These are phyloP conservation scores for Euphorbia tirucalli DNA, from an alignment of 345 rosid genomes.

Conservation along the genomic window DNA sequence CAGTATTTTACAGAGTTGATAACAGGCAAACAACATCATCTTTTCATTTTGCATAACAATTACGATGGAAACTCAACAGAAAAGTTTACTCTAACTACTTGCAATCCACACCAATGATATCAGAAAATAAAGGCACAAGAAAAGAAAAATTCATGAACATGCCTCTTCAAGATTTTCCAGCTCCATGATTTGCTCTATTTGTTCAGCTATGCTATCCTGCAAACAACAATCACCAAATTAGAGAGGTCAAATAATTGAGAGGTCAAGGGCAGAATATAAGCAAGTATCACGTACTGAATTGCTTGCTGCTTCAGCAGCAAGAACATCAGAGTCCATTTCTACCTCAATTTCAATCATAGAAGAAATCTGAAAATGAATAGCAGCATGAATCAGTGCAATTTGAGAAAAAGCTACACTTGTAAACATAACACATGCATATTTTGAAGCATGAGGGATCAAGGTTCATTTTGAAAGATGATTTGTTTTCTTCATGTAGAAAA, in stretches of 20 bases:
- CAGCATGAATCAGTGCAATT: conserved; percentile 1
- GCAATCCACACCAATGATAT: not conserved
- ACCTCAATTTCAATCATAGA: conserved; percentile 99
- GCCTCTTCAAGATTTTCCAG: conserved; percentile 97
- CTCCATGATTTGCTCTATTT: conserved; percentile 88
- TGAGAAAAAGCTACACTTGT: not conserved
- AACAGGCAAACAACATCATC: not conserved
- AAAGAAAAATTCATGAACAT: conserved; percentile 9
- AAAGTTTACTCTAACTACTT: not conserved
- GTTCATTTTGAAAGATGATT: not conserved
- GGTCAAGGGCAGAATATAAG: not conserved
- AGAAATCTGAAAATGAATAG: conserved; percentile 54
- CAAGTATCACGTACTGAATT: conserved; percentile 49
- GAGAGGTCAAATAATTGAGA: not conserved
- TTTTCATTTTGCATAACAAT: not conserved
- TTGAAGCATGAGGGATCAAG: not conserved
- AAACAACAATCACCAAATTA: conserved; percentile 20
- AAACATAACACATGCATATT: conserved; percentile 8
- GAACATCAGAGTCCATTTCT: conserved; percentile 90
- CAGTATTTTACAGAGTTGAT: not conserved
- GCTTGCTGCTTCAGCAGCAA: conserved; percentile 89
- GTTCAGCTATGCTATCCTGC: conserved; percentile 78
- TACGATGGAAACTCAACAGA: not conserved
- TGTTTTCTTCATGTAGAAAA: conserved; percentile 18
- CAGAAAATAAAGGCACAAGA: not conserved